These are phyloP conservation scores for Backusella tarrabulga DNA, from an alignment of 192 early-diverging fungal genomes.

Conservation along the genomic window DNA sequence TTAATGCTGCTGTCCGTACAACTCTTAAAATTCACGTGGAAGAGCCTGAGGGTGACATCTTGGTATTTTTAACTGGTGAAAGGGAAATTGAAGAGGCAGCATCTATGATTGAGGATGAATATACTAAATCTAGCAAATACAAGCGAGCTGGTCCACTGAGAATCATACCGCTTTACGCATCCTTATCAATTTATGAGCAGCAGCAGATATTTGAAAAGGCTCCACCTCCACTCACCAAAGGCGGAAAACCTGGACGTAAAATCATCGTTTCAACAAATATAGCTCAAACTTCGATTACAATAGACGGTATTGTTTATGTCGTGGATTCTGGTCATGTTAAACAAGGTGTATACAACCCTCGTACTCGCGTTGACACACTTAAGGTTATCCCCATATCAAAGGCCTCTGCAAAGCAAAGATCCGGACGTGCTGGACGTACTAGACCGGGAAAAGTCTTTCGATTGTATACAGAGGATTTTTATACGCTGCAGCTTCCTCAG, in stretches of 20 bases:
- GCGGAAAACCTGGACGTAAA: conserved; percentile 91
- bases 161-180: conserved; percentile 87
- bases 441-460: conserved; percentile 96
- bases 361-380: conserved; percentile 93
- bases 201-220: conserved; percentile 91
- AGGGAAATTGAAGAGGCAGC: conserved; percentile 98
- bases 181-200: conserved; percentile 85
- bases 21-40: conserved; percentile 91
- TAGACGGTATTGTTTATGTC: conserved; percentile 99
- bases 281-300: conserved; percentile 97
- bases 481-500: conserved; percentile 87
- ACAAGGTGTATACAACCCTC: conserved; percentile 98
- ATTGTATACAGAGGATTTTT: conserved; percentile 97
- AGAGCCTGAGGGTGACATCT: conserved; percentile 93
- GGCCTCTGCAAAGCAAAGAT: conserved; percentile 94
- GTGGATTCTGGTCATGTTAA: conserved; percentile 98
- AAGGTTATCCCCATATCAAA: conserved; percentile 92
- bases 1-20: conserved; percentile 94
- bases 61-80: conserved; percentile 98
- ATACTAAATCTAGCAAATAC: conserved; percentile 62
- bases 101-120: conserved; percentile 72
- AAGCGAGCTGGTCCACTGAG: conserved; percentile 73
- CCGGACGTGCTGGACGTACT: conserved; percentile 97
- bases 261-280: conserved; percentile 97
- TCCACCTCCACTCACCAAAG: conserved; percentile 71